Evolutionary conservation across 352 stramenopile species (phyloP), one percentile per base, ranked within the genome.

Genomic region (Globisporangium cystogenes): DNA sequence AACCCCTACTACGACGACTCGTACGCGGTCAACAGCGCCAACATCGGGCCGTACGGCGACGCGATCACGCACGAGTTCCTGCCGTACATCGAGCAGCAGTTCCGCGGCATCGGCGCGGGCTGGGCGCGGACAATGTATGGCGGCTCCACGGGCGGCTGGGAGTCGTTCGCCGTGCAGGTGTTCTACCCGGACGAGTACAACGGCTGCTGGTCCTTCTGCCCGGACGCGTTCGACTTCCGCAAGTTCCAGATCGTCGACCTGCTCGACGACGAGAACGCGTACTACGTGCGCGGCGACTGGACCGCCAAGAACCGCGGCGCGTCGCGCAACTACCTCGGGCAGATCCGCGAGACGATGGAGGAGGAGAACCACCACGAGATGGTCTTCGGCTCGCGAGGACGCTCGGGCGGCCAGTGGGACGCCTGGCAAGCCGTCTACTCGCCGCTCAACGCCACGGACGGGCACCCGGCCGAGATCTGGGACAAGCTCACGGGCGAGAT

Each of bases 1-100:
- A 89, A 89, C 36, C 78, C 78, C 46, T 89, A 89, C 78, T 89
- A 89, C 51, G 78, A 89, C 45, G 78, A 89, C 57, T 87, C 75
- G 54, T 89, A 87, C 60, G 78, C 78, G 0, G 74, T 89, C 56
- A 89, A 89, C 47, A 86, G 74, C 39, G 78, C 75, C 57, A 89
- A 86, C 42, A 82, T 89, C 26, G 78, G 78, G 1, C 78, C 78
- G 5, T 89, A 89, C 53, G 78, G 78, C 24, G 78, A 89, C 33
- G 78, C 78, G 12, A 87, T 89, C 66, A 89, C 76, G 43, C 80
- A 73, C 63, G 78, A 89, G 48, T 89, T 89, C 55, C 46, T 89
- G n/a, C 78, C 78, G 40, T 85, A 65, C 48, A 57, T 89, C 16
- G 78, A 87, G 53, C 36, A 59, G 1, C 63, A 74, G 45, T 89